Evolutionary conservation across 2,329 filamentous ascomycete species (phyloP).

Genomic region (Uncinocarpus reesii): DNA sequence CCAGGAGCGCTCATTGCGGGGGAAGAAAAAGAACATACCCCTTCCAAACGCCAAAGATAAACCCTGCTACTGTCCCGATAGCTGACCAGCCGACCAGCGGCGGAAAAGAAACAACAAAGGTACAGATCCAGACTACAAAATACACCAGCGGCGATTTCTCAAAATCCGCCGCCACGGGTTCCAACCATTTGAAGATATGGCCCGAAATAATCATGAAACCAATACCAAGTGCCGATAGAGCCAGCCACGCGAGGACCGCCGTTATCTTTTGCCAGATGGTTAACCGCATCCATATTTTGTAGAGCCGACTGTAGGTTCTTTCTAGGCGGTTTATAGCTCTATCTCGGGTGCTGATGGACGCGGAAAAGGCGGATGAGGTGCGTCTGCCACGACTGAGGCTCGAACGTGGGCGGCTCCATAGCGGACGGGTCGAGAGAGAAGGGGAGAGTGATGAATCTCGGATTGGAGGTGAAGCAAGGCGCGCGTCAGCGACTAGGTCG

Average conservation of each 20-base stretch:
- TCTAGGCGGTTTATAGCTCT: slow-evolving; percentile 31
- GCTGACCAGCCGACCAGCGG: slow-evolving; percentile 81
- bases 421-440: slow-evolving; percentile 35
- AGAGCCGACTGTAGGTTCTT: slow-evolving; percentile 26
- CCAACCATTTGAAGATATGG: slow-evolving; percentile 64
- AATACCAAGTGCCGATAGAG: slow-evolving; percentile 48
- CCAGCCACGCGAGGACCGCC: slow-evolving; percentile 43
- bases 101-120: slow-evolving; percentile 70
- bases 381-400: slow-evolving; percentile 25
- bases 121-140: slow-evolving; percentile 62
- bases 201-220: slow-evolving; percentile 70
- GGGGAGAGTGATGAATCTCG: slow-evolving; percentile 36
- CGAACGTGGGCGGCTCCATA: slow-evolving; percentile 43
- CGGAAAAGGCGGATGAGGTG: slow-evolving; percentile 30
- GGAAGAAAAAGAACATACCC: slow-evolving; percentile 48
- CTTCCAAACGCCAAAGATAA: slow-evolving; percentile 60
- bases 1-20: neutral
- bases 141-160: slow-evolving; percentile 60
- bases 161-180: slow-evolving; percentile 66
- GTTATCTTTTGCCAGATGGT: slow-evolving; percentile 51
- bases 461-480: slow-evolving; percentile 24
- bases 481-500: slow-evolving; percentile 43
- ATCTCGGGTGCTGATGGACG: slow-evolving; percentile 25
- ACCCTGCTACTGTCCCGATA: slow-evolving; percentile 58
- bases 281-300: slow-evolving; percentile 32